These are phyloP conservation scores for Collariella sp. DNA, from an alignment of 495 filamentous ascomycete species.

Conservation along the genomic window DNA sequence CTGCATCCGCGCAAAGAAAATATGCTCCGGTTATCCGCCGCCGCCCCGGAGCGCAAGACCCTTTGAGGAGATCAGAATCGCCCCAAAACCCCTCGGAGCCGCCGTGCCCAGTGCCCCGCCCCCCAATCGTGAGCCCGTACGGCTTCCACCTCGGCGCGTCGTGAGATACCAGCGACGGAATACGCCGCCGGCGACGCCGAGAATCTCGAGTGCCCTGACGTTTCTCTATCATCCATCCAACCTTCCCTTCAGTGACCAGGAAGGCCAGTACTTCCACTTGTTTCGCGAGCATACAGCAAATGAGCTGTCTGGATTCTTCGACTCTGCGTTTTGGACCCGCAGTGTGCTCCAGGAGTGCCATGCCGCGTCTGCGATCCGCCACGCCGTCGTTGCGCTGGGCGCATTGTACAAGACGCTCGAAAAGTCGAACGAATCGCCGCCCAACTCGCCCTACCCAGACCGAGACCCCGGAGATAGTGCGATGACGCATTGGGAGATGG, in stretches of 20 bases:
- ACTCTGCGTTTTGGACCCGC: constrained; percentile 53
- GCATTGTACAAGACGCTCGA: constrained; percentile 54
- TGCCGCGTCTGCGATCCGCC: constrained; percentile 52
- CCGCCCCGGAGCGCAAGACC: constrained; percentile 35
- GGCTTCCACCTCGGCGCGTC: constrained; percentile 20
- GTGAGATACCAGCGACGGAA: constrained; percentile 21
- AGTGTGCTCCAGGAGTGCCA: constrained; percentile 52
- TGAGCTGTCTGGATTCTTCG: constrained; percentile 55
- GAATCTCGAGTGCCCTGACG: constrained; percentile 6
- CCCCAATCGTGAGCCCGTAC: constrained; percentile 18
- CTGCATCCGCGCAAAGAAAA: constrained; percentile 44
- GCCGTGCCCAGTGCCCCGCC: constrained; percentile 13
- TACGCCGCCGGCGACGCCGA: constrained; percentile 33
- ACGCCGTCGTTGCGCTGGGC: constrained; percentile 57
- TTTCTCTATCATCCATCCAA: constrained; percentile 30
- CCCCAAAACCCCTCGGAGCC: constrained; percentile 31
- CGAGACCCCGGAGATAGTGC: constrained; percentile 27
- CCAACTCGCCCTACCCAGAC: constrained; percentile 30
- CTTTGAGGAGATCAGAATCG: constrained; percentile 36
- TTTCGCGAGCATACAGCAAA: constrained; percentile 49
- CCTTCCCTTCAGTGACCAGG: constrained; percentile 33
- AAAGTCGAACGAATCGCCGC: constrained; percentile 43
- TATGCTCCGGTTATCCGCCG: constrained; percentile 45
- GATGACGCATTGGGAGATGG: constrained; percentile 36
- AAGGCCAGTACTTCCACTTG: constrained; percentile 51